A percentile compares a stretch with the other conserved stretches of the same genome.
Evolutionary conservation across 139 green algal genomes (phyloP).

Genomic region (Coelastrella sp.): DNA sequence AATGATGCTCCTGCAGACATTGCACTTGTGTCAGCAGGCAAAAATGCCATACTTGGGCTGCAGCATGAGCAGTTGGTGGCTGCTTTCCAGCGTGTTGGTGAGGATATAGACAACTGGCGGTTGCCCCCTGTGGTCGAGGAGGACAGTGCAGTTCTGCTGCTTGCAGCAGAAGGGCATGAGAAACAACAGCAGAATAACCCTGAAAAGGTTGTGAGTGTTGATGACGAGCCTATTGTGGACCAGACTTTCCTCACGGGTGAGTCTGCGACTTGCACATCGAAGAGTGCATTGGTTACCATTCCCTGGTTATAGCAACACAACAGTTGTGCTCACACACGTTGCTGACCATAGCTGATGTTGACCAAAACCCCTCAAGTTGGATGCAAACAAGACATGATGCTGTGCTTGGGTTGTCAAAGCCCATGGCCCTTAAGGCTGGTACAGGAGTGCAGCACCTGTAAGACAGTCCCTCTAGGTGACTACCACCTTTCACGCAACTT

Average conservation of each 20-base stretch:
- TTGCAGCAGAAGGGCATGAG: not conserved
- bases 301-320: too few relatives aligned
- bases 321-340: too few relatives aligned
- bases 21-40: constrained; percentile 32
- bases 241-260: constrained; percentile 43
- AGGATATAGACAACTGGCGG: constrained; percentile 28
- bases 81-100: constrained; percentile 21
- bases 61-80: constrained; percentile 36
- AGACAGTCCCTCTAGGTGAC: too few relatives aligned
- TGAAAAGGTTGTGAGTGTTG: not conserved
- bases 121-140: constrained; percentile 27
- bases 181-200: not conserved
- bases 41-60: constrained; percentile 21
- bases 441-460: too few relatives aligned
- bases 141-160: not conserved
- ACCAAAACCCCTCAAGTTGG: too few relatives aligned
- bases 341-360: too few relatives aligned
- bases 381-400: too few relatives aligned
- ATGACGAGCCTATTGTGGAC: constrained; percentile 26
- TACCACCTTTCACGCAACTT: not conserved
- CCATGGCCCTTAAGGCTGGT: too few relatives aligned
- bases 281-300: too few relatives aligned
- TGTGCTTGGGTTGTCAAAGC: too few relatives aligned
- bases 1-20: not conserved
- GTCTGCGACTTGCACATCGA: not conserved